These are phyloP conservation scores for Ilyonectria destructans DNA, from an alignment of 2,329 filamentous ascomycete species.

Conservation along the genomic window DNA sequence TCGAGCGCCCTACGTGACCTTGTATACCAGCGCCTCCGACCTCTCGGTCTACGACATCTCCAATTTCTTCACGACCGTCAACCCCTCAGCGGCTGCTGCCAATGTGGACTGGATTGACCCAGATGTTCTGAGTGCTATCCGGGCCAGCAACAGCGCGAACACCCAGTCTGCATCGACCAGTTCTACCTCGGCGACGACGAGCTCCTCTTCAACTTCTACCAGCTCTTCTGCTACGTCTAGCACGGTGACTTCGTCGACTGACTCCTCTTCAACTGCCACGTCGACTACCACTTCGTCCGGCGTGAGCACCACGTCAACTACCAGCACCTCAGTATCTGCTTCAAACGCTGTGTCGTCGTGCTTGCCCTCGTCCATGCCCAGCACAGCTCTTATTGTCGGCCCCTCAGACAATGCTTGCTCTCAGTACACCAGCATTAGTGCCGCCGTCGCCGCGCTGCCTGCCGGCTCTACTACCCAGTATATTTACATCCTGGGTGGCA, in stretches of 20 bases:
- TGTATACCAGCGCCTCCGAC: conserved; percentile 51
- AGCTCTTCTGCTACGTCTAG: conserved; percentile 4
- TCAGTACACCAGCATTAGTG: conserved; percentile 61
- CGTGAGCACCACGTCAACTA: neutral
- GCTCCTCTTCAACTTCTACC: neutral
- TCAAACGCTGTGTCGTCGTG: conserved; percentile 22
- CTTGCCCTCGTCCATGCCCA: conserved; percentile 42
- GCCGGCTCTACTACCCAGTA: conserved; percentile 56
- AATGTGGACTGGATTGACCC: conserved; percentile 43
- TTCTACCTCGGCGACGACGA: conserved; percentile 15
- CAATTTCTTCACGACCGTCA: conserved; percentile 29
- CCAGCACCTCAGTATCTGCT: conserved; percentile 18
- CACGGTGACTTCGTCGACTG: neutral
- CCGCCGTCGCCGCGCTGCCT: conserved; percentile 53
- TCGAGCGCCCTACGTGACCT: conserved; percentile 54
- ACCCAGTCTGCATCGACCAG: neutral
- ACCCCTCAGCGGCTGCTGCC: conserved; percentile 34
- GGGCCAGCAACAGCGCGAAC: conserved; percentile 41
- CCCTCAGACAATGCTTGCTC: conserved; percentile 57
- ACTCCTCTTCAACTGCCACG: neutral
- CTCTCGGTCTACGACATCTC: conserved; percentile 49
- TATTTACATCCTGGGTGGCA: conserved; percentile 62
- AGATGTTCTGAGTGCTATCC: conserved; percentile 37
- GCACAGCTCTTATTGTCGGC: conserved; percentile 58
- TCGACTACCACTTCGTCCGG: neutral